phyloP scores from a whole-genome alignment of 2,329 filamentous ascomycete species.

The Arthroderma uncinatum region DNA sequence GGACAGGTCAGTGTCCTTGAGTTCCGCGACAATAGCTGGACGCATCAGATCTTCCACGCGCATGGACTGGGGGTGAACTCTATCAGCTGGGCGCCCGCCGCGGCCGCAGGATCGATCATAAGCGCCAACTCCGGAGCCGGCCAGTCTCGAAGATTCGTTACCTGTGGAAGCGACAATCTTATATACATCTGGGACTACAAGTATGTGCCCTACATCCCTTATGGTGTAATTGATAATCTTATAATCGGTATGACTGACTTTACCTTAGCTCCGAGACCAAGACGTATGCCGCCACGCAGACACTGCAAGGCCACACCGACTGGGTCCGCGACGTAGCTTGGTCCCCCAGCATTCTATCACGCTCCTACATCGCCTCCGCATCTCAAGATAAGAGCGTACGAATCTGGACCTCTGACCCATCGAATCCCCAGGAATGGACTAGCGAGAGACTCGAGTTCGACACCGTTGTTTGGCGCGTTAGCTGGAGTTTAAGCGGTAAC shows the following conservation, averaged over 20 bases:
- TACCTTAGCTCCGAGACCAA: slow-evolving; percentile 38
- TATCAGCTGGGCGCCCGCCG: slow-evolving; percentile 86
- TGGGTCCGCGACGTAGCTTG: slow-evolving; percentile 98
- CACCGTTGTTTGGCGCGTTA: slow-evolving; percentile 84
- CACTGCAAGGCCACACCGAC: slow-evolving; percentile 72
- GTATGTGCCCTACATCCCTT: slow-evolving; percentile 23
- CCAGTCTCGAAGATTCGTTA: slow-evolving; percentile 74
- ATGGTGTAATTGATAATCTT: neutral
- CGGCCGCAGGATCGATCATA: slow-evolving; percentile 71
- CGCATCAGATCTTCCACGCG: slow-evolving; percentile 77
- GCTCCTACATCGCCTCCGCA: slow-evolving; percentile 91
- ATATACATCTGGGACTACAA: slow-evolving; percentile 90
- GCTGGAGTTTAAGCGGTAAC: slow-evolving; percentile 95
- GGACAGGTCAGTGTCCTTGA: slow-evolving; percentile 89
- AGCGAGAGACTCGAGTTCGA: slow-evolving; percentile 81
- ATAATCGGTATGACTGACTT: neutral
- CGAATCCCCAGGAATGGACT: slow-evolving; percentile 63
- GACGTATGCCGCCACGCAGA: slow-evolving; percentile 42
- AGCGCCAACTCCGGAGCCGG: slow-evolving; percentile 54
- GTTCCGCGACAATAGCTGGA: slow-evolving; percentile 92
- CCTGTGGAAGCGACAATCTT: slow-evolving; percentile 84
- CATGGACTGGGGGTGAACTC: slow-evolving; percentile 93
- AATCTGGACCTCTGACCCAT: slow-evolving; percentile 78
- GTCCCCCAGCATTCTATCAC: slow-evolving; percentile 88
- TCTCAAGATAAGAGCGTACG: slow-evolving; percentile 94